These are phyloP conservation scores for Penicillium occitanis DNA, from an alignment of 2,329 filamentous ascomycete species.

Conservation along the genomic window DNA sequence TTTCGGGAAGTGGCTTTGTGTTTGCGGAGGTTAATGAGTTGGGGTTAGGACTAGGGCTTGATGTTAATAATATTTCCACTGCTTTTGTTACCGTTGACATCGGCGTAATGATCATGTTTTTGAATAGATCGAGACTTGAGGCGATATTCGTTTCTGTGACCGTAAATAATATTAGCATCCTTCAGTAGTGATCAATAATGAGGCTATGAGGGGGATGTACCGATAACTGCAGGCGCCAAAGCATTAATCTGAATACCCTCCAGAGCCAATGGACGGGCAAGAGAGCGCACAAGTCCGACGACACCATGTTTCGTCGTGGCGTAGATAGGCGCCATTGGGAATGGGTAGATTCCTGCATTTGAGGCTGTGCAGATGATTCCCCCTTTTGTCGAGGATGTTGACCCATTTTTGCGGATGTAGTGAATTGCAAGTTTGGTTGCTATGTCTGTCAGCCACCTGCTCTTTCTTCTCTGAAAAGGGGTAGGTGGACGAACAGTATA, in stretches of 20 bases:
- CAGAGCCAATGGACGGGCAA: slow-evolving; percentile 41
- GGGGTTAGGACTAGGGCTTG: slow-evolving; percentile 20
- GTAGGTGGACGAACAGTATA: background rate
- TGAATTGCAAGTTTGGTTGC: slow-evolving; percentile 26
- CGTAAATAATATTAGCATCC: background rate
- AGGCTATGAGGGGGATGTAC: slow-evolving; percentile 33
- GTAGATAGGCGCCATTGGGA: slow-evolving; percentile 54
- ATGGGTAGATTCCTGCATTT: slow-evolving; percentile 55
- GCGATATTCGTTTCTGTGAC: slow-evolving; percentile 49
- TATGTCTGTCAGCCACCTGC: background rate
- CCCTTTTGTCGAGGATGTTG: slow-evolving; percentile 41
- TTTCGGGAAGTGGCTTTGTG: slow-evolving; percentile 24
- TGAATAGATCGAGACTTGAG: slow-evolving; percentile 47
- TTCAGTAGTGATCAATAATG: too few species aligned
- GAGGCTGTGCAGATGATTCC: slow-evolving; percentile 56
- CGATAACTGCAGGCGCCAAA: slow-evolving; percentile 52
- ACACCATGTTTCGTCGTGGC: slow-evolving; percentile 51
- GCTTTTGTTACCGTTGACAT: slow-evolving; percentile 51
- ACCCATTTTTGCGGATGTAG: slow-evolving; percentile 35
- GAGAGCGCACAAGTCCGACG: slow-evolving; percentile 52
- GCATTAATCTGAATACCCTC: slow-evolving; percentile 54
- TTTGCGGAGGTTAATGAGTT: slow-evolving; percentile 38
- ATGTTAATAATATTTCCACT: slow-evolving; percentile 43
- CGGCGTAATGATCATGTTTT: slow-evolving; percentile 53
- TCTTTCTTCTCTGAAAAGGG: background rate